Base-by-base conservation (phyloP, 2,329 filamentous ascomycete species). In the Aureobasidium lini region DNA sequence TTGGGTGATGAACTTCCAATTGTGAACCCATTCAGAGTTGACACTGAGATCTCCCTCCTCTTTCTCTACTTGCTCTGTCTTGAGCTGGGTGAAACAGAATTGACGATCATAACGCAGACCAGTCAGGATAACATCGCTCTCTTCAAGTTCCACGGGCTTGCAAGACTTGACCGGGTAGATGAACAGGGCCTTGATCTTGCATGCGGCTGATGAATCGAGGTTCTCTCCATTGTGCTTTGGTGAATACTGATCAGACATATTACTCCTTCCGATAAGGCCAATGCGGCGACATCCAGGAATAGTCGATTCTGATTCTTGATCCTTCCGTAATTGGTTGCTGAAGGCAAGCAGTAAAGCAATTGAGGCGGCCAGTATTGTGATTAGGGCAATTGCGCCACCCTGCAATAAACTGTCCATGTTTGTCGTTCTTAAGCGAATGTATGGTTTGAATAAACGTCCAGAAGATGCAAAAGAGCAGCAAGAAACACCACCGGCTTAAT, bases 161-260 rank as follows among this genome's bases (percentile, higher is more conserved):
- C 90, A 95, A 60, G 88, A 90, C 75, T 95, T 93, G 71, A 96
- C 75, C 0, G 92, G 91, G 71, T 94, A 93, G 61, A 91, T 81
- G 75, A 85, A 86, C 54, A 95, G 77, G 59, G 87, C 88, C 71
- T 90, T 86, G 49, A 87, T 75, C 37, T 37, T 57, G 31, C 39
- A 50, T n/a, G 16, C 11, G 10, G 53, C n/a, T 1, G 31, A 32
- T 16, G 44, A 44, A 9, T 46, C 40, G n/a, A 53, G 32, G 18
- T 39, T 52, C 6, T 57, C 11, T 37, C 59, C 52, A 29, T 64
- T 59, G 7, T 62, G 43, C 18, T 61, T 66, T 4, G 36, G 15
- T 31, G 49, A 53, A 31, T 60, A 58, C 32, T 68, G 66, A 28
- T 69, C 62, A 6, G 64, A 49, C n/a, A 69, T 62, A 42, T 68